Base-by-base conservation (phyloP, 208 protist genomes). In the Trypanosoma platydactyli region DNA sequence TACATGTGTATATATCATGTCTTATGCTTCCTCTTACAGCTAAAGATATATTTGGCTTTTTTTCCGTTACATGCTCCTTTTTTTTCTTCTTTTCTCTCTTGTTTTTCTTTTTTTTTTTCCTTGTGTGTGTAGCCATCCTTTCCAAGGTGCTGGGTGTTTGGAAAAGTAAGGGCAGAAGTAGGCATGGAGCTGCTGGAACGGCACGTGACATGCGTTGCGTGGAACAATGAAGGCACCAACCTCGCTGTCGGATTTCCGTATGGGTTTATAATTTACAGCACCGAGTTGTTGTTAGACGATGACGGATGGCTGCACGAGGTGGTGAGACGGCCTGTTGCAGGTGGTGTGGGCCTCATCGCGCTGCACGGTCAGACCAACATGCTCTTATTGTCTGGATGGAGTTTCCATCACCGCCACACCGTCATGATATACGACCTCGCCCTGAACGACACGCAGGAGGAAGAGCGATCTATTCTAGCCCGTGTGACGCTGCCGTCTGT, bases 231-330 rank as follows among this genome's bases (percentile, higher is more conserved):
- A 5, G 86, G 83, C 3, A 77, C 73, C 48, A 84, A 78, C 71
- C 51, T 93, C 15, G 83, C 66, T 18, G 58, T 93, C 15, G 87
- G 87, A 33, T 79, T 86, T 1, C 64, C 71, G 15, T 58, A 76
- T 68, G 87, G 87, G 41, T 81, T 93, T 44, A 56, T 86, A 24
- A 56, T 90, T 45, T 93, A 83, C 78, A 92, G 86, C 69, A 84
- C 79, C 7, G 86, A 89, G 71, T 53, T 71, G 24, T 41, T 76
- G 25, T 44, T 74, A 12, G 59, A 33, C 40, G 33, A 66, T 15
- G 67, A 69, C 11, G 64, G 55, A 5, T 65, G 49, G 48, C 38
- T 91, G 20, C 68, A 66, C 38, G 86, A 89, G 33, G 68, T 90
- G 24, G 73, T 71, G 40, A 67, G 73, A 1, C 76, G 81, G 4